Evolutionary conservation across 345 rosid species (phyloP), one percentile per base, ranked within the genome.

Genomic region (Schrenkiella parvula): DNA sequence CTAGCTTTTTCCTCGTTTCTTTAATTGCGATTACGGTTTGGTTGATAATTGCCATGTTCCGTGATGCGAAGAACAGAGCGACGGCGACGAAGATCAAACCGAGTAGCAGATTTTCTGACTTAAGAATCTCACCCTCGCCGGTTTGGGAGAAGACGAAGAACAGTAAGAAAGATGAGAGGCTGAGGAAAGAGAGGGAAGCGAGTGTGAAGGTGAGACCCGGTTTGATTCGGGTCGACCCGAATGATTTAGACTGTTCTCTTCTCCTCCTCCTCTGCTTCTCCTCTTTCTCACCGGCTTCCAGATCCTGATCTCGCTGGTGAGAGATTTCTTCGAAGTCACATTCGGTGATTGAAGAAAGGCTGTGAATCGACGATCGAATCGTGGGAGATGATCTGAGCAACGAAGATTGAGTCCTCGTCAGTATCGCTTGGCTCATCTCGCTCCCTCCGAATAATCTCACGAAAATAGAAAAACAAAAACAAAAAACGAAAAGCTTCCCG

Each of bases 371-470:
- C 8, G 96, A 91, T 72, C 96, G 90, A 70, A 86, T 76, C 73
- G 91, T 91, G 5, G 96, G 89, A 10, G 95, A 84, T 18, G 96
- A 88, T 29, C 95, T 88, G 53, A 93, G 90, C 26, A 95, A 89
- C 44, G 95, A 89, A 2, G 99, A 95, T 48, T 87, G 84, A 0
- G 92, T 91, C 55, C 95, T 77, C 58, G 95, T 87, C 0, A 91
- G 88, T 90, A 85, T 85, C 52, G 81, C 62, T 75, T 84, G 89
- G 77, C 85, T 69, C 75, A 80, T 86, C 62, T 76, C 80, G n/a
- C n/a, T 57, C 41, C 51, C 23, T 37, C 7, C 34, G 48, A 38
- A 6, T 21, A 13, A 80, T 9, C 26, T 47, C 82, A 64, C 41
- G n/a, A n/a, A n/a, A n/a, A n/a, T n/a, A n/a, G n/a, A n/a, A n/a